Base-by-base conservation (phyloP, 768 basidiomycete species). In the Rhizopogon roseolus region DNA sequence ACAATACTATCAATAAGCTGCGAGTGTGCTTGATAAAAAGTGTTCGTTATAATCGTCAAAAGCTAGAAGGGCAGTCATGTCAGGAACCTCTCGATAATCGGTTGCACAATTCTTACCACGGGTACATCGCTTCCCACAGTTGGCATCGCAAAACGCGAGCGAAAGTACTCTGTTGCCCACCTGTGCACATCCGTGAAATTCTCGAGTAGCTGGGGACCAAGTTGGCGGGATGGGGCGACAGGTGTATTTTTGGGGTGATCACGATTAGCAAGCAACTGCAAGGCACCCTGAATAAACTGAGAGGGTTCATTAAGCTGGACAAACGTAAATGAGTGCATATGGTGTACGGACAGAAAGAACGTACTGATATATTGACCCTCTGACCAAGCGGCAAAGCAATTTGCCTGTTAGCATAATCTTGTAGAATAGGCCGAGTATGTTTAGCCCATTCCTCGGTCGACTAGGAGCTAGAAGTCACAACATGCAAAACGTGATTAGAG, bases 141-240 rank as follows among this genome's bases (percentile, higher is more conserved):
- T 34, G 50, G 53, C 22, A 52, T 41, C 14, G 36, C 50, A 42
- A 70, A 57, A 27, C 53, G 59, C 5, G 54, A 57, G 40, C 66
- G 62, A 50, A 68, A 61, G 42, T 68, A 68, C 10, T 68, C 68
- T 17, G 49, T 59, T 7, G 56, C 55, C 66, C 66, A 70, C 10
- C 41, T 45, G 25, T 63, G 56, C 32, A 68, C 55, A 34, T 68
- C 57, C 41, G 63, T 62, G 46, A 66, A 70, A 38, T 68, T 68
- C 39, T 66, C 68, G 25, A 70, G 58, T 0, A 70, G 44, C 16
- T 68, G 68, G 25, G 66, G 66, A 4, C 66, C 68, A 2, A 68
- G 62, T 22, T 41, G 53, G 5, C 62, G 60, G 28, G 64, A 54
- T 42, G 19, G 46, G 39, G 62, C 59, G n/a, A 45, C 38, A 41